Conservation (phyloP, 2,329 filamentous ascomycete genomes). For the Juglanconis juglandina region DNA sequence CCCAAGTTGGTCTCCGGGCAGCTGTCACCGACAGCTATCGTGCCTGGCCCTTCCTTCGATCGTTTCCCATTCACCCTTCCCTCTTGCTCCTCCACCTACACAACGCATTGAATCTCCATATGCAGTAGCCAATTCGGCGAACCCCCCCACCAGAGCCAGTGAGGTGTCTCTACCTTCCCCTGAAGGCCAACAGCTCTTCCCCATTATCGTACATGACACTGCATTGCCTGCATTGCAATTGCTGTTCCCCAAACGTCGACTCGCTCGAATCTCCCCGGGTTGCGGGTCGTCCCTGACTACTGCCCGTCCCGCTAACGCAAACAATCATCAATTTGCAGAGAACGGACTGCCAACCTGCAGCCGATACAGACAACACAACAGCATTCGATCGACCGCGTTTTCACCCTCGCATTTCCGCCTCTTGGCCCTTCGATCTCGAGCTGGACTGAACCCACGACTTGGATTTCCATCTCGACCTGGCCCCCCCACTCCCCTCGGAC, state of each 20-base stretch:
- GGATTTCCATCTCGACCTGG: not conserved
- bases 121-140: not conserved
- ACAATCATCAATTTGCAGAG: constrained; percentile 19
- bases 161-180: constrained; percentile 10
- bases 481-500: not conserved
- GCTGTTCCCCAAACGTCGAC: constrained; percentile 10
- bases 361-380: not conserved
- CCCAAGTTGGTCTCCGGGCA: not conserved
- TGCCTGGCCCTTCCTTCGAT: not conserved
- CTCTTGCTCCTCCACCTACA: not conserved
- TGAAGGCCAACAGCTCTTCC: constrained; percentile 12
- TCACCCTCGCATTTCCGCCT: constrained; percentile 2
- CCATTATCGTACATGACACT: constrained; percentile 16
- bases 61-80: not conserved
- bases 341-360: not conserved
- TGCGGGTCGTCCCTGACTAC: constrained; percentile 12
- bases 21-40: constrained; percentile 3
- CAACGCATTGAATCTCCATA: constrained; percentile 11
- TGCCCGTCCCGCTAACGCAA: constrained; percentile 18
- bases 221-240: constrained; percentile 18
- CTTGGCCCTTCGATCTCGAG: not conserved
- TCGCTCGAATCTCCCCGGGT: not conserved
- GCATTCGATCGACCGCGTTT: constrained; percentile 2
- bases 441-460: not conserved
- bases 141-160: constrained; percentile 9